These are phyloP conservation scores for Pseudocercospora eumusae DNA, from an alignment of 2,329 filamentous ascomycete species.

Conservation along the genomic window DNA sequence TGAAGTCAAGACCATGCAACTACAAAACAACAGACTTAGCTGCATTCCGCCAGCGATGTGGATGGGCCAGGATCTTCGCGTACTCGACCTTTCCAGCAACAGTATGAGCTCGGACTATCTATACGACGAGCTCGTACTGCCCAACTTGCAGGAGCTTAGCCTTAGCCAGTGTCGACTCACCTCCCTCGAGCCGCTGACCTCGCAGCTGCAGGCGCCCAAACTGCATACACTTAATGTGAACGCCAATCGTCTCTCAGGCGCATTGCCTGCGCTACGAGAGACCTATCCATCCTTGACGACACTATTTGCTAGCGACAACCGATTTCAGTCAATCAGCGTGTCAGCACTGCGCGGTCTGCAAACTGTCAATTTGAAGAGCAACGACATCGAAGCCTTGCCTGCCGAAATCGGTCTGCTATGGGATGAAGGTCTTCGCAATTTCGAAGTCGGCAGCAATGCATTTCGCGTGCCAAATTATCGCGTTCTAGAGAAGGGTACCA, in stretches of 20 bases:
- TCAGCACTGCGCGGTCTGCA: conserved; percentile 73
- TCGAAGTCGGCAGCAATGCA: conserved; percentile 81
- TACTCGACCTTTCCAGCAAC: conserved; percentile 48
- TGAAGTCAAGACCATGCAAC: conserved; percentile 60
- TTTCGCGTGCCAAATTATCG: conserved; percentile 86
- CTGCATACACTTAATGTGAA: conserved; percentile 79
- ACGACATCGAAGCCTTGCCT: conserved; percentile 80
- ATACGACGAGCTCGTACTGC: conserved; percentile 58
- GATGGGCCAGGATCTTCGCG: conserved; percentile 66
- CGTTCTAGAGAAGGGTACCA: conserved; percentile 82
- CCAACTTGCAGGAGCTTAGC: conserved; percentile 74
- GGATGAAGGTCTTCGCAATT: conserved; percentile 62
- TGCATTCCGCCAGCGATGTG: conserved; percentile 68
- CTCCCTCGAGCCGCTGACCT: conserved; percentile 65
- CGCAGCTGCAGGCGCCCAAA: conserved; percentile 69
- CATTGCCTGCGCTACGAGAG: conserved; percentile 66
- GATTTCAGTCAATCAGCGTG: conserved; percentile 66
- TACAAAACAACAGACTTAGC: conserved; percentile 76
- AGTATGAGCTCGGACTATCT: conserved; percentile 64
- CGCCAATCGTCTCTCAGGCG: conserved; percentile 71
- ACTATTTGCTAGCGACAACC: conserved; percentile 77
- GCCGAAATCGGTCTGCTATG: conserved; percentile 77
- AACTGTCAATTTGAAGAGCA: conserved; percentile 77
- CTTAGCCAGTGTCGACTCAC: conserved; percentile 73
- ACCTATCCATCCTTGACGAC: conserved; percentile 70